Evolutionary conservation across 2,329 filamentous ascomycete species (phyloP).

Genomic region (Tricladium varicosporioides): DNA sequence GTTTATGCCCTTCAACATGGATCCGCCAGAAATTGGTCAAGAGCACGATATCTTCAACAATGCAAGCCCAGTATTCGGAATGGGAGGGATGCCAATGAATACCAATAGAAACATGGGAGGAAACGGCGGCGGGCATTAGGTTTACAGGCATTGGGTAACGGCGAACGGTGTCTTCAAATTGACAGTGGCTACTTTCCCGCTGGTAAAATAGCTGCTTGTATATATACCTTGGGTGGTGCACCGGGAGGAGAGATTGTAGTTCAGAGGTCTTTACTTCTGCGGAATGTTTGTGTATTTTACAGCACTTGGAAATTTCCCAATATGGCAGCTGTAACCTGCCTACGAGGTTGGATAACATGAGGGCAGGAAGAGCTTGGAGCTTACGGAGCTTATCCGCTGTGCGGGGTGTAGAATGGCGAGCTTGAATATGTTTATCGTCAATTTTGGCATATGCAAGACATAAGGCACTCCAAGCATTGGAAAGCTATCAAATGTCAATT

Average conservation of each 20-base stretch:
- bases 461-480: too few species aligned
- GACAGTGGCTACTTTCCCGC: neutral
- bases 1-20: constrained; percentile 92
- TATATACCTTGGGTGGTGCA: neutral
- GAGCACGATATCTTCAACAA: constrained; percentile 37
- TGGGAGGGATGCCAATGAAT: constrained; percentile 26
- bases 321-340: neutral
- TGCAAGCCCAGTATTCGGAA: constrained; percentile 17
- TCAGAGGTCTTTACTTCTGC: neutral
- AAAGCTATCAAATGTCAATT: too few species aligned
- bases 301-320: neutral
- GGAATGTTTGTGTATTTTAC: neutral
- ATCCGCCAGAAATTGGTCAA: constrained; percentile 63
- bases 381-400: neutral
- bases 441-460: neutral
- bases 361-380: neutral
- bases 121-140: constrained; percentile 18
- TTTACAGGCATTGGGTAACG: constrained; percentile 2
- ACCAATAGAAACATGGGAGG: constrained; percentile 34
- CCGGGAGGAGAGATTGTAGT: neutral
- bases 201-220: neutral
- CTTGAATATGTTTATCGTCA: neutral
- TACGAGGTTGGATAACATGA: neutral
- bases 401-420: neutral
- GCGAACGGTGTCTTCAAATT: constrained; percentile 9